Conservation (phyloP, 1,139 yeast species). For the Kurtzmaniella quercitrusa region DNA sequence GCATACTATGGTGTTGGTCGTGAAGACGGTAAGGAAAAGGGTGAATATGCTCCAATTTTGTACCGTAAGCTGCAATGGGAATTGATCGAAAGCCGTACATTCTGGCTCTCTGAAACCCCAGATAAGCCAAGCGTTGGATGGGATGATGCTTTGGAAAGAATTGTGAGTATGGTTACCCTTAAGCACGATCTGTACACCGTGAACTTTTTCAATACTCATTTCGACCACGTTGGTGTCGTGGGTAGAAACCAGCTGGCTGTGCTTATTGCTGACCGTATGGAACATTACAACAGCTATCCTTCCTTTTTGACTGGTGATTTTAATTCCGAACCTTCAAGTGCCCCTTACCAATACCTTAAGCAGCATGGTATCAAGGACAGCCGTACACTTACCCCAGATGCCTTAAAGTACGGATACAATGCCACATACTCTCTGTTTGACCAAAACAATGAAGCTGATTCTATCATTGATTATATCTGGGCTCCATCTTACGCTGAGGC, state of each 20-base stretch:
- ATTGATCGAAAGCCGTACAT: slow-evolving; percentile 29
- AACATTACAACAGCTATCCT: slow-evolving; percentile 35
- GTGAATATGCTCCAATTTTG: slow-evolving; percentile 46
- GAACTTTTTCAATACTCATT: slow-evolving; percentile 55
- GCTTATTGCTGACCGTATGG: slow-evolving; percentile 41
- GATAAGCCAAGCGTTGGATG: slow-evolving; percentile 45
- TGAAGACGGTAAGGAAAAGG: slow-evolving; percentile 38
- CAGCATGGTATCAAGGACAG: slow-evolving; percentile 34
- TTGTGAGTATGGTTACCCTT: slow-evolving; percentile 36
- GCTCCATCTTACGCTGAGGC: slow-evolving; percentile 21
- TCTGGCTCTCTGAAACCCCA: slow-evolving; percentile 48
- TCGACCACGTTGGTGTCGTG: slow-evolving; percentile 48
- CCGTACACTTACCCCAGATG: slow-evolving; percentile 15
- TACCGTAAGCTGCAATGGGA: slow-evolving; percentile 34
- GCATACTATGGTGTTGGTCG: slow-evolving; percentile 45
- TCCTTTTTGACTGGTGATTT: slow-evolving; percentile 49
- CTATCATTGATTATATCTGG: slow-evolving; percentile 49
- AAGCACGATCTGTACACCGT: slow-evolving; percentile 18
- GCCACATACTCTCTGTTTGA: slow-evolving; percentile 48
- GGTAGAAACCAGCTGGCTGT: slow-evolving; percentile 48
- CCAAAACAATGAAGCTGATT: slow-evolving; percentile 19
- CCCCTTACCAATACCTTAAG: slow-evolving; percentile 41
- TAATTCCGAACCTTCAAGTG: slow-evolving; percentile 51
- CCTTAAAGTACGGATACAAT: slow-evolving; percentile 35
- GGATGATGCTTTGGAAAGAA: slow-evolving; percentile 45